phyloP scores from a whole-genome alignment of 306 rosid species.

The Carpinus viminea region DNA sequence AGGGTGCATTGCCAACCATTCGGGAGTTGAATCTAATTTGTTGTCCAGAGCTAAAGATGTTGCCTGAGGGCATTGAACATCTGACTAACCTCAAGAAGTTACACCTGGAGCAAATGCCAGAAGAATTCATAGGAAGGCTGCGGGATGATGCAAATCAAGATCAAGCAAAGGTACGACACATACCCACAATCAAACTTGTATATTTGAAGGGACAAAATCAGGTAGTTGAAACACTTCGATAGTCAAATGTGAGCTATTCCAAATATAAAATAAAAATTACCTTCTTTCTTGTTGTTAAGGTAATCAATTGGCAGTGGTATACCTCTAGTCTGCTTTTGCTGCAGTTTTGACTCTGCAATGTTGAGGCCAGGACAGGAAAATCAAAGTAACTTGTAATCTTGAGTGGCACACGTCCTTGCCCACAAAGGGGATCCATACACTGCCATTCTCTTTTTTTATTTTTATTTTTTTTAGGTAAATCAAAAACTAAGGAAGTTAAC shows the following conservation, averaged over 20 bases:
- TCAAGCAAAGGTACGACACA: background rate
- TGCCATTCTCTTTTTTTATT: background rate
- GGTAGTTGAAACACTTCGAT: background rate
- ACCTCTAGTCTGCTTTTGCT: background rate
- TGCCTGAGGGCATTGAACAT: conserved; percentile 6
- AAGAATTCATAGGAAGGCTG: background rate
- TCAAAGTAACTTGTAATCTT: background rate
- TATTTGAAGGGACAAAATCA: background rate
- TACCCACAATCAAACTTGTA: background rate
- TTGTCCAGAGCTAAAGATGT: background rate
- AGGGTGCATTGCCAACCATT: conserved; percentile 6
- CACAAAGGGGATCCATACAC: background rate
- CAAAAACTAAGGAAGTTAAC: too few relatives aligned
- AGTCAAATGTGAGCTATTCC: background rate
- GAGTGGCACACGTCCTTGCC: background rate
- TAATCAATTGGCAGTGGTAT: background rate
- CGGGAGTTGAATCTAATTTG: background rate
- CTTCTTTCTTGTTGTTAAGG: background rate
- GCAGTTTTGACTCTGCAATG: background rate
- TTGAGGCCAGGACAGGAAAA: background rate
- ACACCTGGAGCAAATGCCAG: background rate
- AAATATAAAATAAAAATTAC: background rate
- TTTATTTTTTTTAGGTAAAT: too few relatives aligned
- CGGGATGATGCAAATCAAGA: background rate
- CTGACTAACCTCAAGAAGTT: background rate